Base-by-base conservation (phyloP, 75 land plant genomes). In the Pinus tabuliformis region DNA sequence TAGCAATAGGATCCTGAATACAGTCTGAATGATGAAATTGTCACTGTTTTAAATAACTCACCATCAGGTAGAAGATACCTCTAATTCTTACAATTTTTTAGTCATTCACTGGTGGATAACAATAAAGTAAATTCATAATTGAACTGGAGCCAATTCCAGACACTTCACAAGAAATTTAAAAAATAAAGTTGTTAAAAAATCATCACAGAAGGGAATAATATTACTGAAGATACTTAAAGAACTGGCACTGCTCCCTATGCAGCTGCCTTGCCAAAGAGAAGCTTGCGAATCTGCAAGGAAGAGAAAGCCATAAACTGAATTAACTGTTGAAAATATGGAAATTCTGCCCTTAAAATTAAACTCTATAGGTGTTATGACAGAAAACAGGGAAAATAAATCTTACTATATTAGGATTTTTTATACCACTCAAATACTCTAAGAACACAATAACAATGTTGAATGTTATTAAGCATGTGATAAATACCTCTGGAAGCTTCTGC, bases 401-500 rank as follows among this genome's bases (percentile, higher is more conserved):
- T 24, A 62, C 49, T 36, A 17, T 64, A 11, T 17, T 17, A 22
- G 30, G 22, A 68, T 11, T 68, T 39, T 42, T 22, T n/a, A 68
- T 36, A 49, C 2, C 54, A 11, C 9, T 49, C 54, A 49, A 49
- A 9, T 11, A 49, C 54, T 49, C 54, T 49, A 49, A 2, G 54
- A 11, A 49, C 54, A 49, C 12, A 49, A 49, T 49, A 49, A 9
- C 54, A 9, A 49, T 49, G 54, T 49, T 49, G 12, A 49, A 9
- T 49, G 54, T 9, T 49, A 49, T 49, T 49, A 49, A 49, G 9
- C 9, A 72, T 28, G 28, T 76, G 6, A 16, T 21, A 75, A 21
- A 73, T 28, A 91, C 93, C 91, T 91, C 89, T 22, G 91, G 91
- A 7, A 91, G 83, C 56, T 89, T 89, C 74, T 89, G 77, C 45